Conservation (phyloP, 352 stramenopile species). For the Pythium brassicae region DNA sequence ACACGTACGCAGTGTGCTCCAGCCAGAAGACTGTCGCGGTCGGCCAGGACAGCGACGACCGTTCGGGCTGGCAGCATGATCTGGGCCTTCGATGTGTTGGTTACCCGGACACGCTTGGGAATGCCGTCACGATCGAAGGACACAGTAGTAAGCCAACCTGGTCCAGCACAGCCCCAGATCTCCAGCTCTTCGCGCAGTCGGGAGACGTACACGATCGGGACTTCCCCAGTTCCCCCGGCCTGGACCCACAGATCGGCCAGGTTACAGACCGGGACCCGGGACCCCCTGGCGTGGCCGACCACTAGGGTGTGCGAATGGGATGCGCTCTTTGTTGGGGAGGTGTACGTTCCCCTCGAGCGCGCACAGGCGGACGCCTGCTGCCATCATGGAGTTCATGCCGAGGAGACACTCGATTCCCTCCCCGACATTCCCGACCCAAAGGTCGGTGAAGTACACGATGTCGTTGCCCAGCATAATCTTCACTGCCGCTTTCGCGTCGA, state of each 20-base stretch:
- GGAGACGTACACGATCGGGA: not conserved
- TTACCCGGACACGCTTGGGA: not conserved
- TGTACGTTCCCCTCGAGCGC: conserved; percentile 5
- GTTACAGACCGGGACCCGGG: not conserved
- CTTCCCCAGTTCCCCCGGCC: not conserved
- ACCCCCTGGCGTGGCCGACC: too few species aligned
- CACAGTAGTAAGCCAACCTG: not conserved
- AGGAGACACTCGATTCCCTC: conserved; percentile 24
- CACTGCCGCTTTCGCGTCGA: conserved; percentile 2
- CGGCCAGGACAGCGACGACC: not conserved
- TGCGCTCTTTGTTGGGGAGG: not conserved
- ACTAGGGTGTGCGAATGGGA: not conserved
- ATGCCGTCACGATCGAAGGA: not conserved
- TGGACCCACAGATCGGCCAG: not conserved
- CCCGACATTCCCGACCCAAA: conserved; percentile 23
- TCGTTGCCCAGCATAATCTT: conserved; percentile 22
- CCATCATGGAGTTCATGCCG: conserved; percentile 26
- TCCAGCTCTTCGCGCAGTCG: not conserved
- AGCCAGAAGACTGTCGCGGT: not conserved
- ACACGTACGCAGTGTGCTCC: not conserved
- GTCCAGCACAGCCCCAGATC: not conserved
- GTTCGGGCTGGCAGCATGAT: not conserved
- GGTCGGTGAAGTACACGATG: conserved; percentile 14
- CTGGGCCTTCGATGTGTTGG: not conserved
- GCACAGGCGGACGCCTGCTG: conserved; percentile 14